phyloP scores from a whole-genome alignment of 768 basidiomycete genomes.

The Multifurca ochricompacta region DNA sequence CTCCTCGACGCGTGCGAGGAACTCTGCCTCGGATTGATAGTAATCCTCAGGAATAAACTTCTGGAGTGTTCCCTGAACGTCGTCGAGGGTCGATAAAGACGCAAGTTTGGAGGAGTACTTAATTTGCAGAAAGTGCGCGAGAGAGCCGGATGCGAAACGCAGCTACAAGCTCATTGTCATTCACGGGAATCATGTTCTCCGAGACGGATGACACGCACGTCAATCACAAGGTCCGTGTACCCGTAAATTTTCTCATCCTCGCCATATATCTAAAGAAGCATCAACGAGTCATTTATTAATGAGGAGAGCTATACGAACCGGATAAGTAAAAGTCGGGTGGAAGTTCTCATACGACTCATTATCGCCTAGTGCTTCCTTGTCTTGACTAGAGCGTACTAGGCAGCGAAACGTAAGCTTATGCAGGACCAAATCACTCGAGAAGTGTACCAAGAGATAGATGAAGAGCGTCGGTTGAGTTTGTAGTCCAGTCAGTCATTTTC shows the following conservation, averaged over 20 bases:
- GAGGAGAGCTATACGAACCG: constrained; percentile 40
- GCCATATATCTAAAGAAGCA: constrained; percentile 66
- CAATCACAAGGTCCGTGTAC: constrained; percentile 74
- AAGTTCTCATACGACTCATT: constrained; percentile 61
- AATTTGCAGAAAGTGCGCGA: constrained; percentile 68
- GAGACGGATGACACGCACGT: constrained; percentile 44
- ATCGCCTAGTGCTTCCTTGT: constrained; percentile 47
- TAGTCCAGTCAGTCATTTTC: constrained; percentile 55
- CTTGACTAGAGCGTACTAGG: constrained; percentile 63
- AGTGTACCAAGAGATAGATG: constrained; percentile 62
- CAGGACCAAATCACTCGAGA: background rate
- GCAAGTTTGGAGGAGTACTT: constrained; percentile 59
- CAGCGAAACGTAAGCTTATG: background rate
- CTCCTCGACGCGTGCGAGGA: constrained; percentile 60
- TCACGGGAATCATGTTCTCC: background rate
- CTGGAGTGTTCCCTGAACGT: constrained; percentile 70
- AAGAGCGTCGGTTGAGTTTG: constrained; percentile 72
- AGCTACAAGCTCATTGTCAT: constrained; percentile 40
- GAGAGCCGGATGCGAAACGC: constrained; percentile 80
- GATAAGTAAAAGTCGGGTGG: constrained; percentile 89
- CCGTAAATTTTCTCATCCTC: constrained; percentile 97
- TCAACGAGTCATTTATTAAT: background rate
- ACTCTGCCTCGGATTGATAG: constrained; percentile 56
- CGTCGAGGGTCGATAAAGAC: constrained; percentile 67
- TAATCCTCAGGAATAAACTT: constrained; percentile 81